Percentiles rank a stretch among this genome's conserved stretches.
These are phyloP conservation scores for Haplosporangium sp. DNA, from an alignment of 371 early-diverging fungal species.

Conservation along the genomic window DNA sequence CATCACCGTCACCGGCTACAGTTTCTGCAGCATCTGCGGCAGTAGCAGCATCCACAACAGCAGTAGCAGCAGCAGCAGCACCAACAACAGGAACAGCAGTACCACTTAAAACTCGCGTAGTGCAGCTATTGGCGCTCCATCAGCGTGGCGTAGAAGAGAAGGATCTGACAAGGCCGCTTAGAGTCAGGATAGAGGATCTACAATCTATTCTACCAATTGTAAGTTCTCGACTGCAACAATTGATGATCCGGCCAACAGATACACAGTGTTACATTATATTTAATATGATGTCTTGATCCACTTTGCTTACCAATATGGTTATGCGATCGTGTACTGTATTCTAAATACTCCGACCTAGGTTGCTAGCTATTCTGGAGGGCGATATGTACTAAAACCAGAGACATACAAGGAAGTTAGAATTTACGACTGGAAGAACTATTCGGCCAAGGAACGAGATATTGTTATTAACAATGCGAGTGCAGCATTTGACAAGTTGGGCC, in stretches of 20 bases:
- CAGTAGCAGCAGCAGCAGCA: constrained; percentile 12
- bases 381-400: constrained; percentile 62
- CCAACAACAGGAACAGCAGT: constrained; percentile 31
- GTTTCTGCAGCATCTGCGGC: constrained; percentile 20
- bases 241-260: not conserved
- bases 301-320: not conserved
- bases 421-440: constrained; percentile 67
- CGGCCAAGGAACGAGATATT: constrained; percentile 56
- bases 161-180: constrained; percentile 48
- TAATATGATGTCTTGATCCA: not conserved
- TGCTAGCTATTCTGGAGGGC: constrained; percentile 33
- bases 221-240: constrained; percentile 6
- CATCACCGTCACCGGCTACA: constrained; percentile 33
- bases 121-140: constrained; percentile 57
- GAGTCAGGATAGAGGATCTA: constrained; percentile 49
- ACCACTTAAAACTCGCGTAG: constrained; percentile 56
- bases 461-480: constrained; percentile 61
- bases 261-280: not conserved
- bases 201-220: constrained; percentile 54
- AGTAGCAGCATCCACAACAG: constrained; percentile 14
- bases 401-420: constrained; percentile 65
- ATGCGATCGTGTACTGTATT: no score
- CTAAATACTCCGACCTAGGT: constrained; percentile 15
- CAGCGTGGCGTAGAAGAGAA: constrained; percentile 39
- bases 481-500: constrained; percentile 63